Conservation (phyloP, 2,329 filamentous ascomycete species). For the Akanthomyces dipterigenus region DNA sequence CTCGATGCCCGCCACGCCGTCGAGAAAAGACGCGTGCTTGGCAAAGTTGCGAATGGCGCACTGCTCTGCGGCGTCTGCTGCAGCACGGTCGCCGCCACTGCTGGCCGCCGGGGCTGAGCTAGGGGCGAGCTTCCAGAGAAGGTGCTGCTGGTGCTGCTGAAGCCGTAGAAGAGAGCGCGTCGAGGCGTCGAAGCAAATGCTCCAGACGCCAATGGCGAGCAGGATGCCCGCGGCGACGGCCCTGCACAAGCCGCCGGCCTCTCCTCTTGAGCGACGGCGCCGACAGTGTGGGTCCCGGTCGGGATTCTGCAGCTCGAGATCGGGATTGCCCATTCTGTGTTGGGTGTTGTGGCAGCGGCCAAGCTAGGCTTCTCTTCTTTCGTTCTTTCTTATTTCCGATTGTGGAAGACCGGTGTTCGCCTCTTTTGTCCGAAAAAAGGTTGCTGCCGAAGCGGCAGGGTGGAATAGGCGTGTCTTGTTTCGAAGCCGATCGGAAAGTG, state of each 20-base stretch:
- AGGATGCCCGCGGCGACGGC: background rate
- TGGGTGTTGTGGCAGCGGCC: background rate
- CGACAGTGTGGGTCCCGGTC: background rate
- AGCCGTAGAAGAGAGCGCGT: background rate
- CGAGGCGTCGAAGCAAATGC: background rate
- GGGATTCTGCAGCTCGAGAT: constrained; percentile 1
- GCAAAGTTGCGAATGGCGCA: constrained; percentile 49
- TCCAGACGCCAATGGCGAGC: background rate
- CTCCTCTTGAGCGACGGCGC: background rate
- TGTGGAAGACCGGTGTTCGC: background rate
- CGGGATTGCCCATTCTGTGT: background rate
- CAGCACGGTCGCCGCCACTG: background rate
- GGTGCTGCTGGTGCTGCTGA: background rate
- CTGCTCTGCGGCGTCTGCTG: constrained; percentile 20
- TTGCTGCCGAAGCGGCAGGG: too few relatives aligned
- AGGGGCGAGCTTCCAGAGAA: background rate
- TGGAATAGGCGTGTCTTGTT: too few relatives aligned
- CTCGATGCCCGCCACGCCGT: constrained; percentile 39
- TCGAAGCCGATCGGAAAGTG: too few relatives aligned
- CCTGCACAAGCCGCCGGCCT: constrained; percentile 9
- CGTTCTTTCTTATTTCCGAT: background rate
- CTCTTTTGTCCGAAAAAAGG: too few relatives aligned
- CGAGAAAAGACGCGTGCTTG: constrained; percentile 43
- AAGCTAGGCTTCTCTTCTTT: background rate
- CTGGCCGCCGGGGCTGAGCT: background rate